A percentile compares a stretch with the other conserved stretches of the same genome.
Conservation (phyloP, 1,284 basidiomycete genomes). For the Ganoderma resinaceum region DNA sequence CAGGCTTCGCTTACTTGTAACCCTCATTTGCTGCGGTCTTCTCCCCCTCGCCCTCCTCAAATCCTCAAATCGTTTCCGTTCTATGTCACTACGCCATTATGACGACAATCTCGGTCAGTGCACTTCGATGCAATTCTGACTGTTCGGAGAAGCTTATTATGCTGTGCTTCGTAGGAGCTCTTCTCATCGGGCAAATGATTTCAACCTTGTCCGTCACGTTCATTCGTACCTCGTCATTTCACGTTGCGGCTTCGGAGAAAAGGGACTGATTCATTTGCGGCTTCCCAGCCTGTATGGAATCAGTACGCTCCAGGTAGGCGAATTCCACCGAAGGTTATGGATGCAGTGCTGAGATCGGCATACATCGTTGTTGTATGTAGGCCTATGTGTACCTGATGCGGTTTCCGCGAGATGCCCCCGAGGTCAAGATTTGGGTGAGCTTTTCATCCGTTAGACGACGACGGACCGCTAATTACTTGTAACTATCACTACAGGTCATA, state of each 20-base stretch:
- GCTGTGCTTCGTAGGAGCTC: slow-evolving; percentile 19
- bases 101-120: slow-evolving; percentile 30
- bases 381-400: slow-evolving; percentile 34
- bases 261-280: not conserved
- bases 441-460: not conserved
- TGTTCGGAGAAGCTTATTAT: not conserved
- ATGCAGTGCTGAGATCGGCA: slow-evolving; percentile 2
- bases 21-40: not conserved
- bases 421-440: slow-evolving; percentile 31
- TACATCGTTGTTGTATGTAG: slow-evolving; percentile 18
- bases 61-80: not conserved
- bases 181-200: slow-evolving; percentile 33
- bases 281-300: slow-evolving; percentile 28
- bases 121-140: not conserved
- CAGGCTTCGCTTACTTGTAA: not conserved
- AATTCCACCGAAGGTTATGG: slow-evolving; percentile 8
- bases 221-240: slow-evolving; percentile 1
- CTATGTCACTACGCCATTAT: slow-evolving; percentile 23
- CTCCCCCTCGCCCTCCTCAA: not conserved
- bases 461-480: not conserved
- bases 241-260: not conserved
- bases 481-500: slow-evolving; percentile 16
- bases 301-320: slow-evolving; percentile 30
- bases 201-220: slow-evolving; percentile 29
- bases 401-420: slow-evolving; percentile 33